Evolutionary conservation across 2,329 filamentous ascomycete species (phyloP), one percentile per base, ranked within the genome.

Genomic region (Dissoconium aciculare): DNA sequence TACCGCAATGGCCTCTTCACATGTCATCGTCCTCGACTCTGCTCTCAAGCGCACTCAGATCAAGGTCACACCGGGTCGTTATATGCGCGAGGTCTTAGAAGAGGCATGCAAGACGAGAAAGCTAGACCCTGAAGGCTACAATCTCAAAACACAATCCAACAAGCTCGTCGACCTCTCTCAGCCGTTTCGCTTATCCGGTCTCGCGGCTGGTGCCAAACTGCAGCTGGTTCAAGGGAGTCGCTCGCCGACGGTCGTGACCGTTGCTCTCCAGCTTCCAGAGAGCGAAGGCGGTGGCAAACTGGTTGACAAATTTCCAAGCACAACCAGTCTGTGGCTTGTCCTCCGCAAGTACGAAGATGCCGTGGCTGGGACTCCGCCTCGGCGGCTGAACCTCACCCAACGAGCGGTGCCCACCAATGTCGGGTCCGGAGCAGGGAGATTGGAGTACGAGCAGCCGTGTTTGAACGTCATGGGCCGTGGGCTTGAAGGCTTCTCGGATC

Each of bases 171-270:
- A 94, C 48, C 69, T 98, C 5, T 87, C 84, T 5, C 68, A 83
- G 33, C 78, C 81, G 25, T 82, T 85, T 52, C 76, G 87, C 28
- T 72, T 87, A 15, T 78, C 84, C 4, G 82, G 84, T 29, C 74
- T 98, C 4, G 66, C 69, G 9, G 71, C 81, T 21, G 89, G 89
- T 38, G 87, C 89, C 36, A 92, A 91, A 52, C 72, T 98, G 35
- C 85, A 95, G 51, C 78, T 98, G 29, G 78, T 94, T 13, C 75
- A 82, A 50, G 75, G 78, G 36, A 89, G 85, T 27, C 80, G 81
- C 34, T 89, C 84, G 0, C 78, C 85, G 1, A 77, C 82, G 2
- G 78, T 78, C 28, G 78, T 98, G 33, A 84, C 78, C 24, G 78
- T 98, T 25, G 87, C 82, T n/a, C 62, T 98, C 9, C 81, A 92